Conservation (phyloP, 1,284 basidiomycete species). For the Trametes polyzona region DNA sequence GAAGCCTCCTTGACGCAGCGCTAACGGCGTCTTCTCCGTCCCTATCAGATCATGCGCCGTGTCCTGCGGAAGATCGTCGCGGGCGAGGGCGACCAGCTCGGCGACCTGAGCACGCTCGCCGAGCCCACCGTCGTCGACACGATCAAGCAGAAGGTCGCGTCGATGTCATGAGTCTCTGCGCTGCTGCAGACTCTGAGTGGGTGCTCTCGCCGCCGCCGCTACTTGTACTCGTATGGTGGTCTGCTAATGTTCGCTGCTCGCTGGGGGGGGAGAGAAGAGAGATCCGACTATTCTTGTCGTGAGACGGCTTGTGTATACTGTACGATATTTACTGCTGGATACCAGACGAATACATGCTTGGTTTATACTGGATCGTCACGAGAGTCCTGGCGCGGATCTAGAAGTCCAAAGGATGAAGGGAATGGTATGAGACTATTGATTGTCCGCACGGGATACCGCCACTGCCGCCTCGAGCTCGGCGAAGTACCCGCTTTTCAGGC, state of each 20-base stretch:
- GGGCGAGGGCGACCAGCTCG: conserved; percentile 91
- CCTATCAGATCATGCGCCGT: conserved; percentile 82
- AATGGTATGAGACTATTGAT: no score
- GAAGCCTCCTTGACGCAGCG: not conserved
- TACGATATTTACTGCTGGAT: conserved; percentile 13
- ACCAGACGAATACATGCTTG: conserved; percentile 5
- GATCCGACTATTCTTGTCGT: not conserved
- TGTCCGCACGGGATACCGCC: no score
- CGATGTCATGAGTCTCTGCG: not conserved
- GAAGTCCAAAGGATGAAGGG: no score
- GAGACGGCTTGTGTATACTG: conserved; percentile 8
- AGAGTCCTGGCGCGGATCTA: conserved; percentile 41
- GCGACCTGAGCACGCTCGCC: conserved; percentile 90
- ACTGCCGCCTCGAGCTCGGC: conserved; percentile 65
- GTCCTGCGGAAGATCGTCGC: conserved; percentile 96
- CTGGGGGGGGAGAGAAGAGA: not conserved
- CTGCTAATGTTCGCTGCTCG: conserved; percentile 4
- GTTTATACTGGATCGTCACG: not conserved
- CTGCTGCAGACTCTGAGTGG: not conserved
- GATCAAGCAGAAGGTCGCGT: conserved; percentile 77
- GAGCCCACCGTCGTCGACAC: conserved; percentile 84
- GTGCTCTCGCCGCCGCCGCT: not conserved
- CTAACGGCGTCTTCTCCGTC: not conserved
- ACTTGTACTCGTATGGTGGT: not conserved
- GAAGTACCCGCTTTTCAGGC: conserved; percentile 77